Evolutionary conservation across 108 stramenopile species (phyloP).

Genomic region (Stephanodiscus triporus): DNA sequence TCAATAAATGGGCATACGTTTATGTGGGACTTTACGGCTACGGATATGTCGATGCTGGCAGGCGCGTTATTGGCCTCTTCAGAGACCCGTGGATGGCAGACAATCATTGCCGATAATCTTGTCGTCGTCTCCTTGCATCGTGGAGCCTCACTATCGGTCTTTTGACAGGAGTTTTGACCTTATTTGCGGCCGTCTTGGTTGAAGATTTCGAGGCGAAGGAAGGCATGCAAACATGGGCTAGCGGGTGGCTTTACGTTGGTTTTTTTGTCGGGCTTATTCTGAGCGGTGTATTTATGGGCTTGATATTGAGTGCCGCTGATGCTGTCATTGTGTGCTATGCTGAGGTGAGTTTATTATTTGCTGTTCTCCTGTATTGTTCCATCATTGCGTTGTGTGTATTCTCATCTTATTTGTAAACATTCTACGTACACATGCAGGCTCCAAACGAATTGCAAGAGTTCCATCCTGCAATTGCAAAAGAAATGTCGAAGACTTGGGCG

Average conservation of each 20-base stretch:
- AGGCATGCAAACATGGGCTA: constrained; percentile 17
- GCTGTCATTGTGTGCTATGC: constrained; percentile 86
- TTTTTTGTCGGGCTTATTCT: constrained; percentile 44
- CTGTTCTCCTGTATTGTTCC: constrained; percentile 8
- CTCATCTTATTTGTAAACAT: constrained; percentile 17
- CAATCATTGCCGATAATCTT: constrained; percentile 69
- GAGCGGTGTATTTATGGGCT: constrained; percentile 40
- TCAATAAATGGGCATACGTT: constrained; percentile 79
- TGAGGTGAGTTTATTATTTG: constrained; percentile 49
- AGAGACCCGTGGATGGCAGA: constrained; percentile 63
- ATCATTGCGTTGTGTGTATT: constrained; percentile 10
- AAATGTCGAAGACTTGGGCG: constrained; percentile 41
- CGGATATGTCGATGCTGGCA: constrained; percentile 69
- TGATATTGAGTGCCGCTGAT: constrained; percentile 68
- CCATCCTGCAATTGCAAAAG: constrained; percentile 41
- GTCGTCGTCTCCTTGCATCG: constrained; percentile 39
- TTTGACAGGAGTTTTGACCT: constrained; percentile 30
- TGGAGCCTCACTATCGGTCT: constrained; percentile 29
- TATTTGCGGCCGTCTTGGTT: constrained; percentile 27
- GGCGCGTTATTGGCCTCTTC: constrained; percentile 61
- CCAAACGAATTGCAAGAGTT: constrained; percentile 36
- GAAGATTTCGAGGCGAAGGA: constrained; percentile 33
- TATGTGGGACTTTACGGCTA: constrained; percentile 76
- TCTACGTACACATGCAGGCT: constrained; percentile 13
- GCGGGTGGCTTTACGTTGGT: constrained; percentile 36